phyloP scores from a whole-genome alignment of 768 basidiomycete species.

The Melanogaster broomeanus region DNA sequence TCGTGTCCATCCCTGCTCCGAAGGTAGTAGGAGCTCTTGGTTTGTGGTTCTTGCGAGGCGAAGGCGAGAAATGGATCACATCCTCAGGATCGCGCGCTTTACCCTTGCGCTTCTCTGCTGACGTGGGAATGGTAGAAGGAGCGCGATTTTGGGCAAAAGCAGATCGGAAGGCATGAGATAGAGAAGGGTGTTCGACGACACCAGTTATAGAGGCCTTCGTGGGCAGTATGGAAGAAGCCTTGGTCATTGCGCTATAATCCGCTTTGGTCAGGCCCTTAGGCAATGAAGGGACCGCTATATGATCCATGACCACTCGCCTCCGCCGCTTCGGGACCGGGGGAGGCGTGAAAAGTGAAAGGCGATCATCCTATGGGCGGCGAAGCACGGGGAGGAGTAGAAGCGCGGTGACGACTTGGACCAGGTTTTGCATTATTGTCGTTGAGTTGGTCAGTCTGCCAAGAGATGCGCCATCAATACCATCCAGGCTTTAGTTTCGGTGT shows the following conservation, averaged over 20 bases:
- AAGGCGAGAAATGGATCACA: not conserved
- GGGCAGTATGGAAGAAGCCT: not conserved
- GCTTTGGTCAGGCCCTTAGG: conserved; percentile 21
- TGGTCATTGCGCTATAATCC: conserved; percentile 15
- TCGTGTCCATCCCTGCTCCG: not conserved
- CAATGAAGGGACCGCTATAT: conserved; percentile 22
- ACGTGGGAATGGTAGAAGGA: not conserved
- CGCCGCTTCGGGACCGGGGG: conserved; percentile 18
- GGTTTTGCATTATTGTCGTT: not conserved
- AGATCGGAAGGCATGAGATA: not conserved
- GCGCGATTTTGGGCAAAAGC: not conserved
- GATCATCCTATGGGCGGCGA: conserved; percentile 7
- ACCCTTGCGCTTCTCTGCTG: conserved; percentile 12
- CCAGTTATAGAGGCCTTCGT: not conserved
- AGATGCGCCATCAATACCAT: not conserved
- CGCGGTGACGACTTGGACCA: conserved; percentile 3
- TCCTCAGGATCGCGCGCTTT: conserved; percentile 20
- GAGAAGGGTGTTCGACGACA: not conserved
- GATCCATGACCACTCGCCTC: conserved; percentile 8
- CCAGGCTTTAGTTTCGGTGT: not conserved
- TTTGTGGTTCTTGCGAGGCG: not conserved
- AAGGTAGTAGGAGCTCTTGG: not conserved
- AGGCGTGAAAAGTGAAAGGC: conserved; percentile 32
- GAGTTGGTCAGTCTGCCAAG: conserved; percentile 7
- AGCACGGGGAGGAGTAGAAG: not conserved